These are phyloP conservation scores for Senecio squalidus DNA, from an alignment of 140 eudicot species.

Conservation along the genomic window DNA sequence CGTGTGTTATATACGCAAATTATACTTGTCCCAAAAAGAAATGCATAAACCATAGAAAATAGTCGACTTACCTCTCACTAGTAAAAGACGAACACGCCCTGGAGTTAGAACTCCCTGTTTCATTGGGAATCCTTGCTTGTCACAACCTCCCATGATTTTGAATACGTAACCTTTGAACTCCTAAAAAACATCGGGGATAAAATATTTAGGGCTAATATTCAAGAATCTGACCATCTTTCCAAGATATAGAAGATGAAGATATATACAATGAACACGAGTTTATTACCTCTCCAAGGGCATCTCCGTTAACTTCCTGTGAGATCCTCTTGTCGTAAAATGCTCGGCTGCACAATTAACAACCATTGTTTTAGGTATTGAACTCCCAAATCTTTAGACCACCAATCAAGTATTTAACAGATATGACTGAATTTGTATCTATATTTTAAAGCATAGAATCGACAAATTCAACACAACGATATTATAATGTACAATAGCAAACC, in stretches of 20 bases:
- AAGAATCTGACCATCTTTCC: too few relatives aligned
- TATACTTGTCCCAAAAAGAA: too few relatives aligned
- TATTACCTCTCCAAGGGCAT: slow-evolving; percentile 71
- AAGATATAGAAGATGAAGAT: too few relatives aligned
- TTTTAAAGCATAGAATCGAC: background rate
- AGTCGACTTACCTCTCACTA: slow-evolving; percentile 29
- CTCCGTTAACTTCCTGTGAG: slow-evolving; percentile 78
- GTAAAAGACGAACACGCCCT: slow-evolving; percentile 46
- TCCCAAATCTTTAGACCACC: too few relatives aligned
- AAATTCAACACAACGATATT: background rate
- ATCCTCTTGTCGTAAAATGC: slow-evolving; percentile 78
- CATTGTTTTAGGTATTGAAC: background rate
- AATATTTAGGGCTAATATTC: too few relatives aligned
- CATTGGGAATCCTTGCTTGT: slow-evolving; percentile 60
- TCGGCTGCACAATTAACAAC: slow-evolving; percentile 36
- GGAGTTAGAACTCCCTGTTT: slow-evolving; percentile 57
- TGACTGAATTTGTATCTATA: background rate
- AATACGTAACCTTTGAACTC: slow-evolving; percentile 53
- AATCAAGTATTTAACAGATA: too few relatives aligned
- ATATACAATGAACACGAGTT: background rate
- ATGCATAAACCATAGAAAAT: background rate
- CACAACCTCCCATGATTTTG: slow-evolving; percentile 55
- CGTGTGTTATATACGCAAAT: too few relatives aligned
- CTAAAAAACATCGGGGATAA: slow-evolving; percentile 7
- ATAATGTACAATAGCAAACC: too few relatives aligned